phyloP scores from a whole-genome alignment of 2,329 filamentous ascomycete genomes.

The Diaporthe capsici region DNA sequence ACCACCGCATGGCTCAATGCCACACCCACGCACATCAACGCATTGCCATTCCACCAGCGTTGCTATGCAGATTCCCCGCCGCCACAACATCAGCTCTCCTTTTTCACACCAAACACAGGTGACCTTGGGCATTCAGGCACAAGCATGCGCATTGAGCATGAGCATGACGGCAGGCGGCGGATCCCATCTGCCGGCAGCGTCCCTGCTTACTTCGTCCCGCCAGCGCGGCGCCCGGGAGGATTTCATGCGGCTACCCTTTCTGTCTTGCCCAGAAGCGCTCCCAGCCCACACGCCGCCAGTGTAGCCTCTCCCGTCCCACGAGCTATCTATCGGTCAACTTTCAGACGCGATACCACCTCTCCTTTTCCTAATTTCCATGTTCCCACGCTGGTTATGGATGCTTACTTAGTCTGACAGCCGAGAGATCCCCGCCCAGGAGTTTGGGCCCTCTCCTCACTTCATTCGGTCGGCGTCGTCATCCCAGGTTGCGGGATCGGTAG shows the following conservation, averaged over 20 bases:
- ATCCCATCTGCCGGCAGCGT: conserved; percentile 24
- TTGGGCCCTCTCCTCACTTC: neutral
- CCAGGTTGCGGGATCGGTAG: conserved; percentile 1
- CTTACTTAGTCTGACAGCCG: conserved; percentile 10
- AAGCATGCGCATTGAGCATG: neutral
- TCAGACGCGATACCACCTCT: neutral
- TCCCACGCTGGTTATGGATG: conserved; percentile 2
- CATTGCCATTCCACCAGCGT: conserved; percentile 13
- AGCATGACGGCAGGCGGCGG: conserved; percentile 21
- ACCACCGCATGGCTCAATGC: conserved; percentile 12
- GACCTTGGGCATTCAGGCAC: neutral
- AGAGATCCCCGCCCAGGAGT: conserved; percentile 7
- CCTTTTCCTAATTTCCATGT: neutral
- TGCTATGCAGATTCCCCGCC: conserved; percentile 14
- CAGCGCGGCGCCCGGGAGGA: neutral
- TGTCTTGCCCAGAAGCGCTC: neutral
- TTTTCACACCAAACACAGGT: neutral
- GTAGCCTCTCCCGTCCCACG: neutral
- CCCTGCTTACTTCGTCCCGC: conserved; percentile 19
- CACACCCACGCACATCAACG: conserved; percentile 1
- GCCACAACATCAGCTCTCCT: neutral
- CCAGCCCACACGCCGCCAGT: neutral
- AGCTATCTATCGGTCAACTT: neutral
- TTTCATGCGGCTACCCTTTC: conserved; percentile 17
- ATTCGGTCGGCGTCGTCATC: neutral